Base-by-base conservation (phyloP, 495 filamentous ascomycete genomes). In the Aspergillus bertholletiae region DNA sequence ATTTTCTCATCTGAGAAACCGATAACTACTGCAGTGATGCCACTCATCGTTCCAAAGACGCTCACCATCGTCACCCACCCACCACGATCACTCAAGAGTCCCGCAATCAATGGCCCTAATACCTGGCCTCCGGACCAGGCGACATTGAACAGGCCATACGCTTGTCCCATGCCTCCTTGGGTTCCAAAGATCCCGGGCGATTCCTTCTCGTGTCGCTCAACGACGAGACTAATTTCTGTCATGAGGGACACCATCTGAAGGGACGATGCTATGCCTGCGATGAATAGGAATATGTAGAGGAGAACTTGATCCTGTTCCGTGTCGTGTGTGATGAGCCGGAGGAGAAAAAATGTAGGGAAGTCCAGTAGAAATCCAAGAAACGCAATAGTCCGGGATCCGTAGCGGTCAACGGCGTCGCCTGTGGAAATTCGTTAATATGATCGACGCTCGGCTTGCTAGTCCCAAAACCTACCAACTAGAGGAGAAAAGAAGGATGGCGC, bases 111-210 rank as follows among this genome's bases (percentile, higher is more conserved):
- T 46, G 86, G 83, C 2, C 86, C 85, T 18, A 85, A 64, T 3
- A 82, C 73, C 40, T 84, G 82, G 4, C 86, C 84, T 0, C 80
- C 76, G 0, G 85, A 83, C 53, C 78, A 86, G 0, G 81, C 76
- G 40, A 74, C 79, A 49, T 81, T 83, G 51, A 79, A 86, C 9
- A 88, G 67, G 0, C 79, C 84, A 55, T 85, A 88, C 0, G 75
- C 83, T 23, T 84, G 77, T 0, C 79, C 84, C 43, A 82, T 81
- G 0, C 80, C 78, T 0, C 81, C 81, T 20, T 76, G 78, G 2
- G 74, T 63, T 0, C 83, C 82, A 58, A 82, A 85, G 0, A 77
- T 58, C 0, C 67, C 68, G 0, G 74, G 73, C 23, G 60, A 63
- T 15, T 54, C 56, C 13, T 58, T 37, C 49, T 76, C 69, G 32